A percentile compares a stretch with the other conserved stretches of the same genome.
Conservation (phyloP, 768 basidiomycete genomes). For the Tylopilus sp. region DNA sequence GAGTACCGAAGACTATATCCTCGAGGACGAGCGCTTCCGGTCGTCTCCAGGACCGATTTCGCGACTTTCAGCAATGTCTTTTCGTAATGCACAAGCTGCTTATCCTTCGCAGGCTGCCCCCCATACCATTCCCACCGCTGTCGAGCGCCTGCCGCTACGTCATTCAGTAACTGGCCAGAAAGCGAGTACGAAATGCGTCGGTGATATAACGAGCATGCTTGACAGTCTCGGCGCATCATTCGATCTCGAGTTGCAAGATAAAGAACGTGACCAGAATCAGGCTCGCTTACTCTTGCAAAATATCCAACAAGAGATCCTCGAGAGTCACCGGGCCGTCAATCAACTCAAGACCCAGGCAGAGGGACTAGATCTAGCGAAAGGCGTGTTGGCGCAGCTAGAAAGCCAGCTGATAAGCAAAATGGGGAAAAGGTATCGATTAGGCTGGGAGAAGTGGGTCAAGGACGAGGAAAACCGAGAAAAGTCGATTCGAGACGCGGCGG, state of each 20-base stretch:
- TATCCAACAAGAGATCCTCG: conserved; percentile 87
- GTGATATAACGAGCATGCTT: conserved; percentile 82
- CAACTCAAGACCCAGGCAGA: conserved; percentile 70
- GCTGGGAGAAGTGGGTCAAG: conserved; percentile 92
- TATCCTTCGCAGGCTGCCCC: conserved; percentile 41
- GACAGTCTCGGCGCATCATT: conserved; percentile 86
- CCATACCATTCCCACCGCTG: conserved; percentile 41
- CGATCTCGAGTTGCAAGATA: conserved; percentile 87
- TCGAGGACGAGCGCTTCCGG: conserved; percentile 96
- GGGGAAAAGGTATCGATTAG: conserved; percentile 75
- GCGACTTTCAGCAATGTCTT: conserved; percentile 63
- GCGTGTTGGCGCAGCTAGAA: conserved; percentile 59
- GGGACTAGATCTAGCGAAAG: conserved; percentile 57
- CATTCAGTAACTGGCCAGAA: conserved; percentile 83
- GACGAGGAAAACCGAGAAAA: conserved; percentile 81
- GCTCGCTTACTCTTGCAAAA: conserved; percentile 82
- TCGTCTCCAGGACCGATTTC: conserved; percentile 83
- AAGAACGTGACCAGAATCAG: conserved; percentile 88
- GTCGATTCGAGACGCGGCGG: conserved; percentile 56
- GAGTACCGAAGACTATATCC: conserved; percentile 96
- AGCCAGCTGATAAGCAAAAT: conserved; percentile 67
- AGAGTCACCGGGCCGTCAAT: conserved; percentile 71
- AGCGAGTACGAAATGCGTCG: conserved; percentile 80
- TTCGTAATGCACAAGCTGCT: conserved; percentile 62
- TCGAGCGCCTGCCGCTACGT: conserved; percentile 73